phyloP scores from a whole-genome alignment of 1,139 yeast genomes.

The Suzukiozyma palmioleophila region DNA sequence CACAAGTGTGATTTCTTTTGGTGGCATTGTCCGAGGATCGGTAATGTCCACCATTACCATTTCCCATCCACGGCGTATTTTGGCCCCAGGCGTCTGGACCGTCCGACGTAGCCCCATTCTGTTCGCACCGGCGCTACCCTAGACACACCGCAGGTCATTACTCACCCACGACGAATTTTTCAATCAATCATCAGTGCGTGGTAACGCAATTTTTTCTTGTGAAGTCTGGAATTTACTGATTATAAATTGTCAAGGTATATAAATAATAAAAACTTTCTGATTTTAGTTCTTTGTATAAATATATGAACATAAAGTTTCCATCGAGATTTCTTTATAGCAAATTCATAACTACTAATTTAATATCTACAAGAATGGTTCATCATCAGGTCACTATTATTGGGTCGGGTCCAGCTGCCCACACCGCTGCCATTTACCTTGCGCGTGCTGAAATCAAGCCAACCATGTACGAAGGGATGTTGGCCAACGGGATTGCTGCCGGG shows the following conservation, averaged over 20 bases:
- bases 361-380: slow-evolving; percentile 60
- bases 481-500: slow-evolving; percentile 98
- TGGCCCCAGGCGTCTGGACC: too few species aligned
- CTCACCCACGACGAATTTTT: too few species aligned
- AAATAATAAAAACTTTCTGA: not conserved
- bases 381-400: slow-evolving; percentile 90
- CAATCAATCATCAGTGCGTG: too few species aligned
- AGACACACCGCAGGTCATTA: too few species aligned
- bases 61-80: too few species aligned
- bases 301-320: not conserved
- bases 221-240: not conserved
- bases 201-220: not conserved
- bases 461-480: slow-evolving; percentile 92
- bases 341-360: not conserved
- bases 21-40: too few species aligned
- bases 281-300: not conserved
- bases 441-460: slow-evolving; percentile 96
- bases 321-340: not conserved
- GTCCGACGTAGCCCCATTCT: too few species aligned
- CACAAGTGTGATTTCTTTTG: too few species aligned
- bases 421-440: slow-evolving; percentile 94
- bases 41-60: too few species aligned
- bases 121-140: too few species aligned
- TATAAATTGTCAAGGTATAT: not conserved
- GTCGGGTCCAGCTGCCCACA: slow-evolving; percentile 99